Percentiles rank a stretch among this genome's conserved stretches.
phyloP scores from a whole-genome alignment of 768 basidiomycete species.

The Rubroboletus pulcherrimus region DNA sequence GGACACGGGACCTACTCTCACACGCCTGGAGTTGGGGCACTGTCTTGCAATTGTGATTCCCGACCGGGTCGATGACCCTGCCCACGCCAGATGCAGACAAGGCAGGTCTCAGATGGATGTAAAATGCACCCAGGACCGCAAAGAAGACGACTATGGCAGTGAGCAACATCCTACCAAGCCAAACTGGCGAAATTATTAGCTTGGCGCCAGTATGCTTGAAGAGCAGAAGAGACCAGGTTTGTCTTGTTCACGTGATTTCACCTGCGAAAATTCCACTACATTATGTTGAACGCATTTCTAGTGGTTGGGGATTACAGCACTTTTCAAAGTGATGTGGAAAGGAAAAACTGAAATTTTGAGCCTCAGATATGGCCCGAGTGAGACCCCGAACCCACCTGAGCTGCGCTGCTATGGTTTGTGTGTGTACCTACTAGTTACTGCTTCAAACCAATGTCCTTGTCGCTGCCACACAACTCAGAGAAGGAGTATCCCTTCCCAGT shows the following conservation, averaged over 20 bases:
- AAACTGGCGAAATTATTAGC: too few species aligned
- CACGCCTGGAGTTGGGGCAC: slow-evolving; percentile 60
- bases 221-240: not conserved
- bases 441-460: too few species aligned
- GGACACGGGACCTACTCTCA: slow-evolving; percentile 46
- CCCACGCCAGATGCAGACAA: slow-evolving; percentile 42
- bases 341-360: too few species aligned
- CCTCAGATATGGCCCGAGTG: too few species aligned
- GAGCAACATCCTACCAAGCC: not conserved
- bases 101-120: slow-evolving; percentile 46
- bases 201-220: not conserved
- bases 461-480: not conserved
- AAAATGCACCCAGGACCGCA: slow-evolving; percentile 42
- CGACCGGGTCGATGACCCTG: slow-evolving; percentile 42
- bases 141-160: slow-evolving; percentile 26
- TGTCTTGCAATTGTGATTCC: slow-evolving; percentile 46
- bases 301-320: too few species aligned
- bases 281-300: too few species aligned
- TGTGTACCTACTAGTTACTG: too few species aligned
- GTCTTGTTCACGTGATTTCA: not conserved
- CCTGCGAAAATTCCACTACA: too few species aligned
- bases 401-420: too few species aligned
- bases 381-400: too few species aligned
- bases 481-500: too few species aligned
- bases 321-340: too few species aligned